Evolutionary conservation across 2,329 filamentous ascomycete genomes (phyloP).

Genomic region (Amauroascus verrucosus): DNA sequence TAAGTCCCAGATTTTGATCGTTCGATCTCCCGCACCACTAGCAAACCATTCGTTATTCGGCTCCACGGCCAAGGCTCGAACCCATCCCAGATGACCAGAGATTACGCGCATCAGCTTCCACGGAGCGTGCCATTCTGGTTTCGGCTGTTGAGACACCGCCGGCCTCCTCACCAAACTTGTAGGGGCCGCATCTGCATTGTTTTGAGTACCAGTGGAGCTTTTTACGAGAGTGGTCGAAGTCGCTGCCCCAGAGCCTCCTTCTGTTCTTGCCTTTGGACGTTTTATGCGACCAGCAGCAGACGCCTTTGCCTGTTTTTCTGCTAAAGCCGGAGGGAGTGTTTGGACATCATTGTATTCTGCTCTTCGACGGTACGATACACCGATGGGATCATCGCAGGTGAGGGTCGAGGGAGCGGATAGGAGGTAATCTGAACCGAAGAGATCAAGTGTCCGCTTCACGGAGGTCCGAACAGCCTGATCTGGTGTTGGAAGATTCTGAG

Average conservation of each 20-base stretch:
- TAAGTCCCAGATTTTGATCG: conserved; percentile 98
- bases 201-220: conserved; percentile 26
- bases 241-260: conserved; percentile 42
- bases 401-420: conserved; percentile 37
- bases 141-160: conserved; percentile 53
- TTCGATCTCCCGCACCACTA: conserved; percentile 85
- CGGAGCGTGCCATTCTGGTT: conserved; percentile 91
- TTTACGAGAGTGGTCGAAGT: conserved; percentile 49
- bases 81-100: conserved; percentile 92
- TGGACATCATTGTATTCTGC: conserved; percentile 67
- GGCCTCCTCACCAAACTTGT: conserved; percentile 54
- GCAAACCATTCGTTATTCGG: conserved; percentile 97
- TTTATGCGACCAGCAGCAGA: conserved; percentile 53
- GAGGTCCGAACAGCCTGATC: conserved; percentile 34
- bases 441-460: conserved; percentile 38
- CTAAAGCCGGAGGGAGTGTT: conserved; percentile 65
- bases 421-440: conserved; percentile 40
- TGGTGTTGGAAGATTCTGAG: conserved; percentile 5
- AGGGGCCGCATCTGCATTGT: conserved; percentile 39
- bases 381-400: conserved; percentile 32
- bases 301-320: conserved; percentile 63
- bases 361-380: conserved; percentile 38
- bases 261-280: conserved; percentile 46
- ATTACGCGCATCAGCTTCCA: conserved; percentile 99
- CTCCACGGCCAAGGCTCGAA: conserved; percentile 78